phyloP scores from a whole-genome alignment of 495 filamentous ascomycete genomes.

The Umbilicaria muhlenbergii region DNA sequence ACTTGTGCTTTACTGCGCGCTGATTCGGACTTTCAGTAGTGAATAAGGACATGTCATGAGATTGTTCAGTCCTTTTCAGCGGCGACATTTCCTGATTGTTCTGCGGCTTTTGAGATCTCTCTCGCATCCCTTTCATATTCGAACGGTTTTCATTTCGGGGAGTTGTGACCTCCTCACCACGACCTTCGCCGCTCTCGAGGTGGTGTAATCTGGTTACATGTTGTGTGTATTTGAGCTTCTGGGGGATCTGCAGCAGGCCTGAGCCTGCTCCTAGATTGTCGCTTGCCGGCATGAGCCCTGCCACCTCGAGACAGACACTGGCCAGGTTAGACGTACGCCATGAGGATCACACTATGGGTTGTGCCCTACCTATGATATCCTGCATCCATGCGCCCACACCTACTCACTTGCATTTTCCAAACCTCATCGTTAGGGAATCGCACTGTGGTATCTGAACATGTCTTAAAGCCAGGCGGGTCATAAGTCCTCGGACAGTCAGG shows the following conservation, averaged over 20 bases:
- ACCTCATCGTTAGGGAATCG: conserved; percentile 20
- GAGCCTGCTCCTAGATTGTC: not conserved
- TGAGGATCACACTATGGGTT: not conserved
- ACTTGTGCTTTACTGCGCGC: not conserved
- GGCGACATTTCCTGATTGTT: too few species aligned
- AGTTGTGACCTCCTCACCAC: not conserved
- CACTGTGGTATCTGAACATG: conserved; percentile 16
- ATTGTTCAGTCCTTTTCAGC: too few species aligned
- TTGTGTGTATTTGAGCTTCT: conserved; percentile 3
- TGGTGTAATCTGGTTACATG: not conserved
- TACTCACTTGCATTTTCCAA: conserved; percentile 20
- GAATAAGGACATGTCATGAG: too few species aligned
- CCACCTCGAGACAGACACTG: conserved; percentile 22
- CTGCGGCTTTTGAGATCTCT: too few species aligned
- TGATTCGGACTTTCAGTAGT: too few species aligned
- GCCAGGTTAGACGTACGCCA: conserved; percentile 1
- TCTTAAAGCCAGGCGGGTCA: conserved; percentile 25
- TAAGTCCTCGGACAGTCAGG: conserved; percentile 23
- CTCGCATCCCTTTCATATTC: too few species aligned
- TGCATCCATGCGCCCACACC: conserved; percentile 19
- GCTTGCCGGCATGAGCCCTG: conserved; percentile 16
- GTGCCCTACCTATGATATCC: conserved; percentile 21
- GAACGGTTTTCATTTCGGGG: not conserved
- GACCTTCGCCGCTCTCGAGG: conserved; percentile 8
- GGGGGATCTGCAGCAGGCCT: conserved; percentile 7